Percentiles rank a stretch among this genome's conserved stretches.
These are phyloP conservation scores for Cryptosporidium baileyi DNA, from an alignment of 169 alveolate species.

Conservation along the genomic window DNA sequence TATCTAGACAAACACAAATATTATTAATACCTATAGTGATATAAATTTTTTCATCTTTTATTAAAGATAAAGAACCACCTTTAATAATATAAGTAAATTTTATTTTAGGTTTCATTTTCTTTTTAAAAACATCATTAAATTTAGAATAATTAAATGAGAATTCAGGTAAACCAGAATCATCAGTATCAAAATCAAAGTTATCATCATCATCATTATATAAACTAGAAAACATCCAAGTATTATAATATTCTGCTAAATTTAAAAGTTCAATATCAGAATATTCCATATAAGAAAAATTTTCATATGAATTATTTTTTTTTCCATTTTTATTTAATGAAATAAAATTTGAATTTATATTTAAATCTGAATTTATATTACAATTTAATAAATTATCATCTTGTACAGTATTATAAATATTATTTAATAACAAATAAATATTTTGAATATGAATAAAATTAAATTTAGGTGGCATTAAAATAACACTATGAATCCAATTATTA, in stretches of 20 bases:
- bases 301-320: neutral
- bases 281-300: neutral
- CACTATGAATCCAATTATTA: conserved; percentile 36
- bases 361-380: neutral
- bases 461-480: conserved; percentile 54
- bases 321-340: neutral
- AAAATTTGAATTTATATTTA: neutral
- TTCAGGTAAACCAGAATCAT: conserved; percentile 21
- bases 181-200: conserved; percentile 17
- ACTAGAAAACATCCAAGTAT: conserved; percentile 41
- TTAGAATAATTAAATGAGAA: conserved; percentile 38
- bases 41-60: conserved; percentile 27
- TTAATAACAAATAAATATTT: neutral
- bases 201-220: neutral
- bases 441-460: conserved; percentile 3
- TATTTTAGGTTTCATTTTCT: neutral
- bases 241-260: neutral
- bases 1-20: conserved; percentile 39
- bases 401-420: neutral
- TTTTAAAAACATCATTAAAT: neutral
- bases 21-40: conserved; percentile 38
- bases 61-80: conserved; percentile 54
- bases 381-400: neutral
- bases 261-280: neutral
- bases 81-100: conserved; percentile 32